phyloP scores from a whole-genome alignment of 2,329 filamentous ascomycete species.

The Colletotrichum falcatum region DNA sequence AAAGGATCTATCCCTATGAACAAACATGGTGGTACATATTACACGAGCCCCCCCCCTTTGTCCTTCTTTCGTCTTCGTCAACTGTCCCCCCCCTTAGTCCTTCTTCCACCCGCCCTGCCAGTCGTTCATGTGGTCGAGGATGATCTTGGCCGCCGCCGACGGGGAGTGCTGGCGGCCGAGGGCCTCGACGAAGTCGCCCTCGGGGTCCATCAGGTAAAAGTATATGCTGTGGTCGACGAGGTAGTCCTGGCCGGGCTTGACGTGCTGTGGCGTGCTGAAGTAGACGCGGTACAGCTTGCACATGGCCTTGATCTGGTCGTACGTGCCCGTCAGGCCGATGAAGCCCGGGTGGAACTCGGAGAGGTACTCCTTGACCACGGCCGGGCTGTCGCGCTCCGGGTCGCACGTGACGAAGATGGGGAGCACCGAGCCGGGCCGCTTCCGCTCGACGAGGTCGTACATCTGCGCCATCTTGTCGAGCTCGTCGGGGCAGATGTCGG shows the following conservation, averaged over 20 bases:
- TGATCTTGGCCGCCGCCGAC: conserved; percentile 84
- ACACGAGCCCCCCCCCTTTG: conserved; percentile 17
- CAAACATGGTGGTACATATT: conserved; percentile 39
- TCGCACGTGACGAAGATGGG: conserved; percentile 97
- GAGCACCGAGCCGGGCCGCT: conserved; percentile 66
- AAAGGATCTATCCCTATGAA: conserved; percentile 30
- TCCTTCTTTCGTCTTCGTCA: not conserved
- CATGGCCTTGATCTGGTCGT: conserved; percentile 91
- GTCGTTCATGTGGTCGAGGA: conserved; percentile 84
- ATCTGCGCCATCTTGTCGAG: conserved; percentile 99
- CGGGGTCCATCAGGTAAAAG: conserved; percentile 99
- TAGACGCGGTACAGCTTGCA: conserved; percentile 98
- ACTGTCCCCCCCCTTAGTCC: conserved; percentile 6
- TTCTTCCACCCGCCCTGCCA: conserved; percentile 53
- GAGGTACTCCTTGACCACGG: conserved; percentile 87
- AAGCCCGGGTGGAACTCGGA: conserved; percentile 90
- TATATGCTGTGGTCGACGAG: conserved; percentile 99
- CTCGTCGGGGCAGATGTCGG: conserved; percentile 98
- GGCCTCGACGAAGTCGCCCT: conserved; percentile 97
- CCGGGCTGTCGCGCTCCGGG: conserved; percentile 88
- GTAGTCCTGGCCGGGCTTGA: conserved; percentile 95
- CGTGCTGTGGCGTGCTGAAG: conserved; percentile 90
- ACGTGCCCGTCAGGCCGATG: conserved; percentile 90
- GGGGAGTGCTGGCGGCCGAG: conserved; percentile 95
- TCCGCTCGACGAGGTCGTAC: conserved; percentile 77